Evolutionary conservation across 495 filamentous ascomycete genomes (phyloP).

Genomic region (Talaromyces nanjingensis): DNA sequence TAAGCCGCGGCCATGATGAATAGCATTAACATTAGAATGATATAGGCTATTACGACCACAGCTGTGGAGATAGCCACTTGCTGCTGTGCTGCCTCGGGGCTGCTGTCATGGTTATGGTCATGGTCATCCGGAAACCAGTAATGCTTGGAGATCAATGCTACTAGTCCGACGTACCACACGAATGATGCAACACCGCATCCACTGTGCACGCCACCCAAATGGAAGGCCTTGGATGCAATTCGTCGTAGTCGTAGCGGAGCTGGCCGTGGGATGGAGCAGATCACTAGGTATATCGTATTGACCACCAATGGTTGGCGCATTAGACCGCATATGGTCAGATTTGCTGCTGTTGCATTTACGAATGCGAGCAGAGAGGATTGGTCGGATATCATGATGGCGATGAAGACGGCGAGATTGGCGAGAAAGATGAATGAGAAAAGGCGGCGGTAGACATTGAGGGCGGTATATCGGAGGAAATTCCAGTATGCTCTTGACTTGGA

Average conservation of each 20-base stretch:
- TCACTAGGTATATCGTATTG: slow-evolving; percentile 60
- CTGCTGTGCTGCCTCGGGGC: not conserved
- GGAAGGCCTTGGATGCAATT: slow-evolving; percentile 65
- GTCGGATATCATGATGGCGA: slow-evolving; percentile 30
- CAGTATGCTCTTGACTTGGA: slow-evolving; percentile 24
- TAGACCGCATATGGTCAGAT: slow-evolving; percentile 47
- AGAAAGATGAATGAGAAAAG: slow-evolving; percentile 47
- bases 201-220: slow-evolving; percentile 71
- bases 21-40: slow-evolving; percentile 34
- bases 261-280: slow-evolving; percentile 49
- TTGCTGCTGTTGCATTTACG: slow-evolving; percentile 46
- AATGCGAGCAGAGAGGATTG: slow-evolving; percentile 23
- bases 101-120: not conserved
- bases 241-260: slow-evolving; percentile 58
- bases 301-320: slow-evolving; percentile 71
- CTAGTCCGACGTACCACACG: slow-evolving; percentile 61
- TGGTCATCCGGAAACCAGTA: slow-evolving; percentile 20
- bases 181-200: slow-evolving; percentile 62
- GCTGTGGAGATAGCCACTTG: slow-evolving; percentile 17
- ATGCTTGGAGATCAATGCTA: slow-evolving; percentile 42
- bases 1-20: slow-evolving; percentile 36
- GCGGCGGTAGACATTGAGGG: slow-evolving; percentile 42
- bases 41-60: slow-evolving; percentile 29
- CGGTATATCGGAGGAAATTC: slow-evolving; percentile 28
- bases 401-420: slow-evolving; percentile 45